Evolutionary conservation across 2,329 filamentous ascomycete species (phyloP).

Genomic region (Penicillium sp.): DNA sequence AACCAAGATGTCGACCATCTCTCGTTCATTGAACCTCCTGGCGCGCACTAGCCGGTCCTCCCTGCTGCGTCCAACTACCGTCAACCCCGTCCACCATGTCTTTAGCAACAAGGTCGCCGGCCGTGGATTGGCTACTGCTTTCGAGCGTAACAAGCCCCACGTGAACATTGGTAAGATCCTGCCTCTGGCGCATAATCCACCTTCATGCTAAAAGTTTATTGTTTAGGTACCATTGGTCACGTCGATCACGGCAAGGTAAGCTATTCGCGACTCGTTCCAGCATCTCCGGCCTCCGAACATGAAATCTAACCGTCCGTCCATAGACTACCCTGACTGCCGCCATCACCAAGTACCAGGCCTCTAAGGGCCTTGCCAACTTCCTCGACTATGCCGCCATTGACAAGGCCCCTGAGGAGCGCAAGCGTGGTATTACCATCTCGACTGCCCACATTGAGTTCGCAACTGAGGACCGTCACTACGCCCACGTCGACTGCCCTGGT

Average conservation of each 20-base stretch:
- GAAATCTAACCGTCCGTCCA: conserved; percentile 15
- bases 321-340: conserved; percentile 97
- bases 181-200: neutral
- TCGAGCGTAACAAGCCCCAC: conserved; percentile 90
- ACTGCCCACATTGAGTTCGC: conserved; percentile 98
- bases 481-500: conserved; percentile 98
- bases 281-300: conserved; percentile 1
- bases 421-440: conserved; percentile 99
- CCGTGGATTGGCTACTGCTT: conserved; percentile 62
- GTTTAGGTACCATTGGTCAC: conserved; percentile 87
- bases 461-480: conserved; percentile 92
- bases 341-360: conserved; percentile 96
- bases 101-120: conserved; percentile 46
- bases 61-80: conserved; percentile 63
- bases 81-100: conserved; percentile 70
- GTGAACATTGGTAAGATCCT: conserved; percentile 81
- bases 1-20: conserved; percentile 73
- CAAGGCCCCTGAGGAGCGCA: conserved; percentile 98
- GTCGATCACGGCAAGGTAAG: conserved; percentile 98
- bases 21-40: conserved; percentile 74
- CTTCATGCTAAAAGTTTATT: neutral
- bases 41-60: conserved; percentile 77
- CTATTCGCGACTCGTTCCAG: conserved; percentile 10
- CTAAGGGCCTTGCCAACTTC: conserved; percentile 90
- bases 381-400: conserved; percentile 98